These are phyloP conservation scores for Hirschioporus abietinus DNA, from an alignment of 768 basidiomycete species.

Conservation along the genomic window DNA sequence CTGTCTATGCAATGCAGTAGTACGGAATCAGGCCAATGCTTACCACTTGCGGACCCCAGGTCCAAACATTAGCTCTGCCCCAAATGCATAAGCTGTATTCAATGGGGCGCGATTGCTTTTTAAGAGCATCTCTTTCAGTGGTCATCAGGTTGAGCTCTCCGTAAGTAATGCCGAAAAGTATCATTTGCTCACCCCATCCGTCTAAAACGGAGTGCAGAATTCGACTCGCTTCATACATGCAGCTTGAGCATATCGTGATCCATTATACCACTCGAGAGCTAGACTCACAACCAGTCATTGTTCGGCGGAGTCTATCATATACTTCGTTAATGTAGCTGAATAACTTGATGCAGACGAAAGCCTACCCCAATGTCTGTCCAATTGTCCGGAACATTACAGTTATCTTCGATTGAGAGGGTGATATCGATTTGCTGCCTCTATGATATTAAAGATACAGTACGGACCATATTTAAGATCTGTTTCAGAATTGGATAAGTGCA, in stretches of 20 bases:
- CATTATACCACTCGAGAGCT: neutral
- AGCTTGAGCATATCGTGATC: slow-evolving; percentile 2
- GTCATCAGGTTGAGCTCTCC: neutral
- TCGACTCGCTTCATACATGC: slow-evolving; percentile 38
- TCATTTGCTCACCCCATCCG: slow-evolving; percentile 41
- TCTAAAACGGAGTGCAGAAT: slow-evolving; percentile 50
- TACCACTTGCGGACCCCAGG: slow-evolving; percentile 51
- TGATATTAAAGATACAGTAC: slow-evolving; percentile 5
- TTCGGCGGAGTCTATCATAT: slow-evolving; percentile 27
- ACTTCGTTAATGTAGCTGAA: neutral
- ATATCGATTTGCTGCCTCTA: neutral
- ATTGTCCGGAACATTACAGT: slow-evolving; percentile 46
- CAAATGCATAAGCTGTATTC: slow-evolving; percentile 51
- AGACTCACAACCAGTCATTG: slow-evolving; percentile 45
- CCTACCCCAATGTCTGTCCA: slow-evolving; percentile 41
- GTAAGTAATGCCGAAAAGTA: neutral
- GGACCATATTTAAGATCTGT: slow-evolving; percentile 47
- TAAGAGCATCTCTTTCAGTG: slow-evolving; percentile 38
- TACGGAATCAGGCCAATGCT: slow-evolving; percentile 8
- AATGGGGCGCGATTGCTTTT: slow-evolving; percentile 37
- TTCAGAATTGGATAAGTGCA: neutral
- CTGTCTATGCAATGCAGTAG: neutral
- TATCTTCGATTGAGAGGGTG: slow-evolving; percentile 29
- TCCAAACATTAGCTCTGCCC: slow-evolving; percentile 51
- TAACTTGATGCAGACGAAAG: neutral